A percentile compares a stretch with the other conserved stretches of the same genome.
Conservation (phyloP, 2,329 filamentous ascomycete genomes). For the Massarina eburnea region DNA sequence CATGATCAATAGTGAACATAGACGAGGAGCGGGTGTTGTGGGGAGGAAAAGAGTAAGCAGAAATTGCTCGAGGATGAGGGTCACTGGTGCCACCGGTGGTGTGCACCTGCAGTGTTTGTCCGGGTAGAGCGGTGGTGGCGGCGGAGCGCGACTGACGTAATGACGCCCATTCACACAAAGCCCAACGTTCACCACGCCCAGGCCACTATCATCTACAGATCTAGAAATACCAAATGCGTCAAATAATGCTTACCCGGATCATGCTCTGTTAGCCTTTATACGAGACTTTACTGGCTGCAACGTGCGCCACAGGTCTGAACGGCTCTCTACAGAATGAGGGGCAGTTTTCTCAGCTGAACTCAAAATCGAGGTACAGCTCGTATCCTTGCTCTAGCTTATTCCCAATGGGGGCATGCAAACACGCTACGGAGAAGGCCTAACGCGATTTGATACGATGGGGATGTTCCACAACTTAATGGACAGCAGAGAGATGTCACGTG, state of each 20-base stretch:
- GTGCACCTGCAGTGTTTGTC: neutral
- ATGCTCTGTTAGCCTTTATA: too few species aligned
- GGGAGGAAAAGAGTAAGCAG: neutral
- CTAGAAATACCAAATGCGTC: neutral
- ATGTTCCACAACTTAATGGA: too few species aligned
- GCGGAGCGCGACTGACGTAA: constrained; percentile 1
- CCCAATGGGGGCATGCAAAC: too few species aligned
- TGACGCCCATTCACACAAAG: neutral
- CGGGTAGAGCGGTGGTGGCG: neutral
- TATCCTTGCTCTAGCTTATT: too few species aligned
- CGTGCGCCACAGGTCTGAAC: too few species aligned
- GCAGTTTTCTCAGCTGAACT: too few species aligned
- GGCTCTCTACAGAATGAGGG: too few species aligned
- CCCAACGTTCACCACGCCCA: neutral
- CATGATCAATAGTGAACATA: constrained; percentile 24
- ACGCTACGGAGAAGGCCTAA: too few species aligned
- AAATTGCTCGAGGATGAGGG: neutral
- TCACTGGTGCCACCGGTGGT: neutral
- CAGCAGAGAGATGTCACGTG: too few species aligned
- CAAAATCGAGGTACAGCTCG: too few species aligned
- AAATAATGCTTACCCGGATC: neutral
- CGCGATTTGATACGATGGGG: too few species aligned
- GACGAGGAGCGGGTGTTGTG: constrained; percentile 1
- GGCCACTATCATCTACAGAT: neutral
- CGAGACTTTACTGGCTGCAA: too few species aligned